Conservation (phyloP, 495 filamentous ascomycete genomes). For the Daldinia concentrica region DNA sequence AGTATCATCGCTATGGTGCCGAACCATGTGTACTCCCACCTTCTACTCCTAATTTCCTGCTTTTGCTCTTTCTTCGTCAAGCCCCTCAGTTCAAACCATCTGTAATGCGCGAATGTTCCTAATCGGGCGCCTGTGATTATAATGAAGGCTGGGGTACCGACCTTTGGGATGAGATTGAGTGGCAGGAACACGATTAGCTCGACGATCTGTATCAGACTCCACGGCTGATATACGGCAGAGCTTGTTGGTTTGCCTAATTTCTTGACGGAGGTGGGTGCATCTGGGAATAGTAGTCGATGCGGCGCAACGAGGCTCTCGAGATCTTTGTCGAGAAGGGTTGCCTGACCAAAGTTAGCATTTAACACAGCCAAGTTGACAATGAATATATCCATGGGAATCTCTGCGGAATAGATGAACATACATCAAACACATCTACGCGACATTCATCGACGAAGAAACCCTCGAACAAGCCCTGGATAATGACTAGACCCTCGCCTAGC, state of each 20-base stretch:
- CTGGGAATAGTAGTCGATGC: slow-evolving; percentile 73
- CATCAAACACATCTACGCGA: slow-evolving; percentile 93
- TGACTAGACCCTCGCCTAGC: slow-evolving; percentile 79
- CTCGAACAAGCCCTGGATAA: slow-evolving; percentile 81
- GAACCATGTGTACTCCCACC: slow-evolving; percentile 73
- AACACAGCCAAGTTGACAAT: too few relatives aligned
- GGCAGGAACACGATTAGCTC: slow-evolving; percentile 83
- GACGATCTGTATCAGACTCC: slow-evolving; percentile 78
- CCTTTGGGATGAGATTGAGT: slow-evolving; percentile 86
- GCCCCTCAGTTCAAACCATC: slow-evolving; percentile 86
- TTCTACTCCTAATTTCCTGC: slow-evolving; percentile 69
- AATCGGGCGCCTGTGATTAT: slow-evolving; percentile 69
- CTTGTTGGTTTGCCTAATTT: slow-evolving; percentile 78
- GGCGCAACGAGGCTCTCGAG: slow-evolving; percentile 69
- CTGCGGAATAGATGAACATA: slow-evolving; percentile 52
- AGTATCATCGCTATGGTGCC: slow-evolving; percentile 64
- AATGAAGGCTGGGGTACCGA: slow-evolving; percentile 84
- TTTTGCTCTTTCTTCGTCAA: slow-evolving; percentile 70
- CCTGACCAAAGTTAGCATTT: slow-evolving; percentile 41
- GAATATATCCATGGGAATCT: not conserved
- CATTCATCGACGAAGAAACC: slow-evolving; percentile 83
- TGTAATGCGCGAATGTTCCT: slow-evolving; percentile 66
- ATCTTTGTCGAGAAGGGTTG: slow-evolving; percentile 60
- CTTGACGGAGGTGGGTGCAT: slow-evolving; percentile 67
- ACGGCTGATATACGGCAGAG: slow-evolving; percentile 71